These are phyloP conservation scores for Chlorella variabilis DNA, from an alignment of 163 green algal species.

Conservation along the genomic window DNA sequence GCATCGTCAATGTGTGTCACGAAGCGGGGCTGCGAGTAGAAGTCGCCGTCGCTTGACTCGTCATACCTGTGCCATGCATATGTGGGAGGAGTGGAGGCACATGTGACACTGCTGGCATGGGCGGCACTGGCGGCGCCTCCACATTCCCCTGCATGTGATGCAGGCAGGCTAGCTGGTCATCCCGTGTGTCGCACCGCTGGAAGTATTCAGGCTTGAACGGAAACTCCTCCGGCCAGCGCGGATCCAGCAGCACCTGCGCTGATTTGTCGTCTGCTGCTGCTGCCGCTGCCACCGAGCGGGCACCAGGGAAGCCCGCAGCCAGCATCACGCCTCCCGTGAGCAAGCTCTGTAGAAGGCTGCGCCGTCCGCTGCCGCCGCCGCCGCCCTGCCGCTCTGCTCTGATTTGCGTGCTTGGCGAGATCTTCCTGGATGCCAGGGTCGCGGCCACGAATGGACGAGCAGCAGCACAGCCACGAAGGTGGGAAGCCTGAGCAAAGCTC, in stretches of 20 bases:
- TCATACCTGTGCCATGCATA: too few relatives aligned
- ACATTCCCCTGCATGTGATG: too few relatives aligned
- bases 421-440: too few relatives aligned
- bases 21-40: conserved; percentile 89
- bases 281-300: conserved; percentile 11
- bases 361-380: neutral
- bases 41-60: conserved; percentile 63
- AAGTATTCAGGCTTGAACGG: conserved; percentile 84
- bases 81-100: too few relatives aligned
- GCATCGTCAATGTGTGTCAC: conserved; percentile 98
- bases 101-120: too few relatives aligned
- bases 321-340: neutral
- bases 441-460: neutral
- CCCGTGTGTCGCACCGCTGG: too few relatives aligned
- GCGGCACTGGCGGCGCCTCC: too few relatives aligned
- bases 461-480: neutral
- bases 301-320: neutral
- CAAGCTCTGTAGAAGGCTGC: neutral
- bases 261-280: neutral
- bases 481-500: neutral
- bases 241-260: conserved; percentile 75
- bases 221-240: conserved; percentile 80
- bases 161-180: too few relatives aligned
- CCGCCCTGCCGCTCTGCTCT: conserved; percentile 2
- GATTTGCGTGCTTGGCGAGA: neutral